Base-by-base conservation (phyloP, 192 early-diverging fungal species). In the Phlyctochytrium bullatum region DNA sequence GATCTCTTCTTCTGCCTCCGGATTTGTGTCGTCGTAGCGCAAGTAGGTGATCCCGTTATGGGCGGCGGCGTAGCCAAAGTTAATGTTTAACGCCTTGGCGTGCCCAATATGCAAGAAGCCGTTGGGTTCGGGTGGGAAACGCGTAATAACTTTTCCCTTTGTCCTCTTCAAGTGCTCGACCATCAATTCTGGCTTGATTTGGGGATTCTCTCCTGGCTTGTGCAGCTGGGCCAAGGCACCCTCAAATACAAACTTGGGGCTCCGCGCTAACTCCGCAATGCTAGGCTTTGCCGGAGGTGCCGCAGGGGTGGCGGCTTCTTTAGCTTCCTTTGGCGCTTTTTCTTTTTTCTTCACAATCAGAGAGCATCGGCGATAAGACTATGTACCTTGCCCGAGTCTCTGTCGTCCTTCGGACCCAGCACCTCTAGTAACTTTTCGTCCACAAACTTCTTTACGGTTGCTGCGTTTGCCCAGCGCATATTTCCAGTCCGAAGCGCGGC, bases 111-210 rank as follows among this genome's bases (percentile, higher is more conserved):
- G 96, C 57, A 98, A 82, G 81, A 88, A 97, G 27, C 98, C 96
- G 75, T 99, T 98, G 60, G 98, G 98, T 84, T 98, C 98, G 61
- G 98, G 98, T 27, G 98, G 98, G 83, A 99, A 99, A 36, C 98
- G 94, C 16, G 98, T 99, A 20, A 98, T 68, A 16, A 98, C 97
- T 69, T 87, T 87, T 20, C 93, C 93, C 40, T 89, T 89, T 0
- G 98, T 98, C 3, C 88, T 88, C 59, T 88, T 87, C 33, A 99
- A 80, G 73, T 99, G 98, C 76, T 89, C 86, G 30, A 82, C 83
- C 88, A 93, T 96, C 58, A 98, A 78, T 71, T 89, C 85, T 6
- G 91, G 90, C 58, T 92, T 91, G 77, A 97, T 93, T 81, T 99
- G 98, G 25, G 89, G 88, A 78, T 99, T 99, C 64, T 88, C 96